A percentile compares a stretch with the other conserved stretches of the same genome.
These are phyloP conservation scores for Flaveria sonorensis DNA, from an alignment of 129 eudicot species.

Conservation along the genomic window DNA sequence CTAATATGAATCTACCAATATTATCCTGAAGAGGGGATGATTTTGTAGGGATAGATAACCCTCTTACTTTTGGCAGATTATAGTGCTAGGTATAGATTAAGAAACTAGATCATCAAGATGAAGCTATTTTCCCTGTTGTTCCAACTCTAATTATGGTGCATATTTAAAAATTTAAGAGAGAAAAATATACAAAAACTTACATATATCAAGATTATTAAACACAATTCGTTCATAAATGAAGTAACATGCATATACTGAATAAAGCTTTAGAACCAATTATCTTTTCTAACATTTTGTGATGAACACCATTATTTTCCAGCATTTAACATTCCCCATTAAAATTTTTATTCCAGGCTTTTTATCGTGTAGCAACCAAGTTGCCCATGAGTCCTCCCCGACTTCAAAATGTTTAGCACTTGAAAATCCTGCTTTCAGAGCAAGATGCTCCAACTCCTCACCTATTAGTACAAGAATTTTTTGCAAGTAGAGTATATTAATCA, in stretches of 20 bases:
- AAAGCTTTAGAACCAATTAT: slow-evolving; percentile 9
- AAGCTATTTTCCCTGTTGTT: slow-evolving; percentile 7
- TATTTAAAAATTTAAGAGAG: neutral
- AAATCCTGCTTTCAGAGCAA: slow-evolving; percentile 76
- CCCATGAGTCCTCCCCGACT: slow-evolving; percentile 93
- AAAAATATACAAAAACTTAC: neutral
- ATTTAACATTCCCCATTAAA: neutral
- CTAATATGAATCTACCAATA: neutral
- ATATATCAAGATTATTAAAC: slow-evolving; percentile 23
- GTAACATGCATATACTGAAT: slow-evolving; percentile 14
- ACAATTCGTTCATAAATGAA: slow-evolving; percentile 15
- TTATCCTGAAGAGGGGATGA: neutral
- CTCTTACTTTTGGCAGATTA: neutral
- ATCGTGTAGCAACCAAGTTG: slow-evolving; percentile 75
- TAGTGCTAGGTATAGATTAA: slow-evolving; percentile 8
- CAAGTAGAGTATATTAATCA: slow-evolving; percentile 1
- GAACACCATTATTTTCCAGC: neutral
- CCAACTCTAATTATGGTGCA: neutral
- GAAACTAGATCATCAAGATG: neutral
- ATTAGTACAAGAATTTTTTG: slow-evolving; percentile 11
- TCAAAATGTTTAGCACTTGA: slow-evolving; percentile 69
- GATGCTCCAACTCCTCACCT: slow-evolving; percentile 82
- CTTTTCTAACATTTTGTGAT: neutral
- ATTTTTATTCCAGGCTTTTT: neutral
- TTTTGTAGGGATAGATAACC: neutral